Percentiles rank a stretch among this genome's conserved stretches.
phyloP scores from a whole-genome alignment of 495 filamentous ascomycete genomes.

The Jackrogersella minutella region DNA sequence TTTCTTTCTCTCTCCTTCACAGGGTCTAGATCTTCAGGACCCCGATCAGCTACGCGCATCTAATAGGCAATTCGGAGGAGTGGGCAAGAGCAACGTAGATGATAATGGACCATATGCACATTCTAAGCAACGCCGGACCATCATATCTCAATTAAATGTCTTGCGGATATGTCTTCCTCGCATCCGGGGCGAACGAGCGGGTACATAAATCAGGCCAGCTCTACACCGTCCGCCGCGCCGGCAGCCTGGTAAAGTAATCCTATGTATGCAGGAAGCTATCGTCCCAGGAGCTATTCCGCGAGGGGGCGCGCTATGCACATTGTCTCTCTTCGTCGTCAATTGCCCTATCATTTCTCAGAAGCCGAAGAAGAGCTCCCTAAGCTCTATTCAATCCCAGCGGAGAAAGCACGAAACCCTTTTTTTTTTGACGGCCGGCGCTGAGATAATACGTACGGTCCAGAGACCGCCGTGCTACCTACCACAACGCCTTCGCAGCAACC shows the following conservation, averaged over 20 bases:
- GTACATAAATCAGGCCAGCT: slow-evolving; percentile 7
- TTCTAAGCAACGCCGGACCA: background rate
- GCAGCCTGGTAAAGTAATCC: background rate
- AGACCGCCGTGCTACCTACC: slow-evolving; percentile 7
- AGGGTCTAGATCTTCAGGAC: slow-evolving; percentile 18
- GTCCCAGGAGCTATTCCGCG: slow-evolving; percentile 22
- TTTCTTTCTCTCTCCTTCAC: slow-evolving; percentile 9
- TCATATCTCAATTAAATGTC: slow-evolving; percentile 18
- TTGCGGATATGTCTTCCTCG: slow-evolving; percentile 34
- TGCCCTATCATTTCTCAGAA: slow-evolving; percentile 23
- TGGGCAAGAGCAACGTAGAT: too few species aligned
- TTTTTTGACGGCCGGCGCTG: slow-evolving; percentile 24
- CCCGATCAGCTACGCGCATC: slow-evolving; percentile 10
- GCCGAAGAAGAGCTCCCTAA: slow-evolving; percentile 2
- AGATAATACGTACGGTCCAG: slow-evolving; percentile 22
- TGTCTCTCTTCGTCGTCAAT: slow-evolving; percentile 15
- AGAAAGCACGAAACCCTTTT: slow-evolving; percentile 33
- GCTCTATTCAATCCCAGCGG: slow-evolving; percentile 24
- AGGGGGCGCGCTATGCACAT: background rate
- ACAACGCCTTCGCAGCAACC: slow-evolving; percentile 19
- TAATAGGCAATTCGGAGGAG: slow-evolving; percentile 33
- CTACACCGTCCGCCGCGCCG: slow-evolving; percentile 32
- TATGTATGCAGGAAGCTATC: background rate
- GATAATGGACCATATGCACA: too few species aligned
- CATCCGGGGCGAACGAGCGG: slow-evolving; percentile 28